phyloP scores from a whole-genome alignment of 1,139 yeast genomes.

The Yamadazyma jaroonii region DNA sequence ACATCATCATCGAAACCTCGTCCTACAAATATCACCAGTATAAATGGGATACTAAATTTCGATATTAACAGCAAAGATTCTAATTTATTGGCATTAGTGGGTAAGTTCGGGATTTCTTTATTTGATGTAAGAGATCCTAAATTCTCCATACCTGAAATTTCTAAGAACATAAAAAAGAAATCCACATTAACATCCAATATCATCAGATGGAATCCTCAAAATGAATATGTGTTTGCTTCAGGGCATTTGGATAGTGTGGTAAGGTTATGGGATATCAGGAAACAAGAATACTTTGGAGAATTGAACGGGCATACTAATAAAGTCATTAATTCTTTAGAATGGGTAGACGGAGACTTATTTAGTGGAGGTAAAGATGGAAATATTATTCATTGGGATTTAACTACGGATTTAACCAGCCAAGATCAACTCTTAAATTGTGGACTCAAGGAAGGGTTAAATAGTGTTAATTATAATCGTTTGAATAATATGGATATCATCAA shows the following conservation, averaged over 20 bases:
- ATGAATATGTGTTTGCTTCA: constrained; percentile 64
- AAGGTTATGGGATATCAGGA: constrained; percentile 75
- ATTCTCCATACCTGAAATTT: constrained; percentile 32
- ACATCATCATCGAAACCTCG: constrained; percentile 33
- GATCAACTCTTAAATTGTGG: constrained; percentile 35
- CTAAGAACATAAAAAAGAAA: constrained; percentile 14
- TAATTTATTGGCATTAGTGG: constrained; percentile 54
- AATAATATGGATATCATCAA: constrained; percentile 29
- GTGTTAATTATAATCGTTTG: constrained; percentile 36
- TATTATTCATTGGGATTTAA: constrained; percentile 70
- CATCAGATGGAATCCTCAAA: constrained; percentile 62
- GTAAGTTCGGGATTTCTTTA: constrained; percentile 67
- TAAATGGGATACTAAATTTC: constrained; percentile 51
- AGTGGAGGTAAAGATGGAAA: constrained; percentile 72
- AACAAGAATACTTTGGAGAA: constrained; percentile 50
- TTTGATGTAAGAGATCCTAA: constrained; percentile 57
- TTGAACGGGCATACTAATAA: constrained; percentile 56
- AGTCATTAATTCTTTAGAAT: constrained; percentile 54
- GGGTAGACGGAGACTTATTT: constrained; percentile 60
- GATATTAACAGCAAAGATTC: constrained; percentile 44
- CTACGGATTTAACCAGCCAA: constrained; percentile 21
- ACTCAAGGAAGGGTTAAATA: constrained; percentile 45
- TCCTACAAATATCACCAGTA: constrained; percentile 52
- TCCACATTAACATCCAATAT: constrained; percentile 28
- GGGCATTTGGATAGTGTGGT: constrained; percentile 60